phyloP scores from a whole-genome alignment of 352 stramenopile species.

The Phytophthora multivora region DNA sequence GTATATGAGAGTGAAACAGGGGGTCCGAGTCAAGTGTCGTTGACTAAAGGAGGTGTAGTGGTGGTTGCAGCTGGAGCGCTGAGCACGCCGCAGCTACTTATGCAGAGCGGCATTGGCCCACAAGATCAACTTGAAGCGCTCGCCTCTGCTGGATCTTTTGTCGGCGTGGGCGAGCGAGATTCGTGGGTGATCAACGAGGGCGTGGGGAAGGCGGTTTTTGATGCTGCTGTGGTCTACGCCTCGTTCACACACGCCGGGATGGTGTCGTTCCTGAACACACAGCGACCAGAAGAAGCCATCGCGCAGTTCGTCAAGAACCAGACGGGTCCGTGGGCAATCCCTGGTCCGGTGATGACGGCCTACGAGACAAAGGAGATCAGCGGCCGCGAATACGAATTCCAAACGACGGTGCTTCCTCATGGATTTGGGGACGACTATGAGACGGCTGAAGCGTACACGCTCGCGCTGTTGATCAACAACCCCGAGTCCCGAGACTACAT shows the following conservation, averaged over 20 bases:
- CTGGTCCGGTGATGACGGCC: constrained; percentile 47
- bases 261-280: constrained; percentile 37
- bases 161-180: constrained; percentile 15
- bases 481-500: constrained; percentile 40
- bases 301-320: constrained; percentile 43
- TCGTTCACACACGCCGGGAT: constrained; percentile 43
- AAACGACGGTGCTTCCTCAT: constrained; percentile 43
- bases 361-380: constrained; percentile 46
- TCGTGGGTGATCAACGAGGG: constrained; percentile 49
- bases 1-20: constrained; percentile 43
- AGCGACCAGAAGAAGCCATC: constrained; percentile 33
- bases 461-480: constrained; percentile 50
- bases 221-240: constrained; percentile 37
- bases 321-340: constrained; percentile 36
- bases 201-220: constrained; percentile 47
- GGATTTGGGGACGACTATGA: constrained; percentile 35
- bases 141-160: constrained; percentile 16
- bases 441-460: constrained; percentile 31
- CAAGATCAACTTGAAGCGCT: constrained; percentile 53
- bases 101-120: constrained; percentile 78
- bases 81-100: constrained; percentile 80
- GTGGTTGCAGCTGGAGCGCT: constrained; percentile 77
- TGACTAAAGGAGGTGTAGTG: constrained; percentile 58
- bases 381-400: constrained; percentile 40
- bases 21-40: constrained; percentile 15